phyloP scores from a whole-genome alignment of 352 stramenopile species.

The Globisporangium heterothallicum region DNA sequence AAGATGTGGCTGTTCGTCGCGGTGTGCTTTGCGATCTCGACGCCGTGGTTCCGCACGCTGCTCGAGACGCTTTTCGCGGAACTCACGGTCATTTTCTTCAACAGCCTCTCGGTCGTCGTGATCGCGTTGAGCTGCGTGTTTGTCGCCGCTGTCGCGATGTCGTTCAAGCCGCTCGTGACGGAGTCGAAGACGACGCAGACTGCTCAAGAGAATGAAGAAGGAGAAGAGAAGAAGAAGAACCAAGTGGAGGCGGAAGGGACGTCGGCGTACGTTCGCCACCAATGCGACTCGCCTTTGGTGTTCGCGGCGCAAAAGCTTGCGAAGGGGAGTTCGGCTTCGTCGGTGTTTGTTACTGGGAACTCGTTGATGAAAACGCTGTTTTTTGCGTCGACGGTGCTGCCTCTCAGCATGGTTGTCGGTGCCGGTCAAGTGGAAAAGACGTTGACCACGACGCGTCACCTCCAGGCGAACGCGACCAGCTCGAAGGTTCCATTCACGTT shows the following conservation, averaged over 20 bases:
- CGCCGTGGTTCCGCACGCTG: slow-evolving; percentile 10
- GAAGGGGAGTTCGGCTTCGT: slow-evolving; percentile 8
- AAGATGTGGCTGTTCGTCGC: slow-evolving; percentile 20
- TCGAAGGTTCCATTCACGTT: slow-evolving; percentile 30
- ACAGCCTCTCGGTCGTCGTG: slow-evolving; percentile 7
- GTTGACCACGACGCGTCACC: slow-evolving; percentile 12
- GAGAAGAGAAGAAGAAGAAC: background rate
- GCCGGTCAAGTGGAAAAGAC: slow-evolving; percentile 4
- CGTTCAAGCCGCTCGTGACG: background rate
- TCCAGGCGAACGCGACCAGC: background rate
- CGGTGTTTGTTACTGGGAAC: slow-evolving; percentile 2
- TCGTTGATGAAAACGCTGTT: slow-evolving; percentile 16
- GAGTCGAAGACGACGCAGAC: background rate
- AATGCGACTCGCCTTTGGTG: background rate
- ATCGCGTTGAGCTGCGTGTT: slow-evolving; percentile 9
- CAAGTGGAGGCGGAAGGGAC: no score
- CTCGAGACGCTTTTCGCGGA: slow-evolving; percentile 20
- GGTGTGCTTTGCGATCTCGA: slow-evolving; percentile 19
- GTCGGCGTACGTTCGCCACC: background rate
- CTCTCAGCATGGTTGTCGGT: slow-evolving; percentile 10
- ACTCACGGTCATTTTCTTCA: slow-evolving; percentile 20
- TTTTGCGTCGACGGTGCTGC: slow-evolving; percentile 13
- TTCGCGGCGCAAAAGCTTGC: background rate
- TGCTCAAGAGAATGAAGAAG: background rate
- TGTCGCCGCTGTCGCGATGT: slow-evolving; percentile 6